Conservation (phyloP, 768 basidiomycete species). For the Suillus variegatus region DNA sequence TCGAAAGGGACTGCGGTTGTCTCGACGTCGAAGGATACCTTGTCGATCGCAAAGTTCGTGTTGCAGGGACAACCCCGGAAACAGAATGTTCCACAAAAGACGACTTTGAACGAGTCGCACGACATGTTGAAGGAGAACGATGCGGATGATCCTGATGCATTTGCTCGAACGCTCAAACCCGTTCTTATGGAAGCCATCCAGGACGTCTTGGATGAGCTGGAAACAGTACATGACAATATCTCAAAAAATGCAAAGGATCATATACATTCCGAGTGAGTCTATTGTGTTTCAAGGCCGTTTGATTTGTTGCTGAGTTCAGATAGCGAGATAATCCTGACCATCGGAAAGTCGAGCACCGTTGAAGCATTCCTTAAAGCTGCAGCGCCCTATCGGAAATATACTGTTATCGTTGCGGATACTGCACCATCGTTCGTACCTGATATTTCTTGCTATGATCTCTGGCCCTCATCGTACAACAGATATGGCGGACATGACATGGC, state of each 20-base stretch:
- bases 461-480: conserved; percentile 38
- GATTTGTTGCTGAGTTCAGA: background rate
- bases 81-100: conserved; percentile 42
- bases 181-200: conserved; percentile 97
- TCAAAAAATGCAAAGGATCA: conserved; percentile 94
- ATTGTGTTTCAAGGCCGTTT: background rate
- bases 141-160: conserved; percentile 75
- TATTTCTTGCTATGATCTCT: conserved; percentile 7
- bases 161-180: conserved; percentile 80
- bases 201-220: conserved; percentile 93
- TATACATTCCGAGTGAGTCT: conserved; percentile 93
- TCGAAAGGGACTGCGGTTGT: conserved; percentile 46
- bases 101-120: conserved; percentile 46
- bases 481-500: conserved; percentile 89
- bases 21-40: conserved; percentile 41
- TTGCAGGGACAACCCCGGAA: conserved; percentile 69
- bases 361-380: conserved; percentile 93
- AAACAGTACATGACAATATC: conserved; percentile 93
- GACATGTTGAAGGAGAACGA: conserved; percentile 68
- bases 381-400: conserved; percentile 87
- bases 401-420: conserved; percentile 94
- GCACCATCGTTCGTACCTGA: conserved; percentile 75
- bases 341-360: conserved; percentile 94
- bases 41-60: conserved; percentile 85
- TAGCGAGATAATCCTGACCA: conserved; percentile 92